Percentiles rank a stretch among this genome's conserved stretches.
These are phyloP conservation scores for Beauveria bassiana DNA, from an alignment of 2,329 filamentous ascomycete genomes.

Conservation along the genomic window DNA sequence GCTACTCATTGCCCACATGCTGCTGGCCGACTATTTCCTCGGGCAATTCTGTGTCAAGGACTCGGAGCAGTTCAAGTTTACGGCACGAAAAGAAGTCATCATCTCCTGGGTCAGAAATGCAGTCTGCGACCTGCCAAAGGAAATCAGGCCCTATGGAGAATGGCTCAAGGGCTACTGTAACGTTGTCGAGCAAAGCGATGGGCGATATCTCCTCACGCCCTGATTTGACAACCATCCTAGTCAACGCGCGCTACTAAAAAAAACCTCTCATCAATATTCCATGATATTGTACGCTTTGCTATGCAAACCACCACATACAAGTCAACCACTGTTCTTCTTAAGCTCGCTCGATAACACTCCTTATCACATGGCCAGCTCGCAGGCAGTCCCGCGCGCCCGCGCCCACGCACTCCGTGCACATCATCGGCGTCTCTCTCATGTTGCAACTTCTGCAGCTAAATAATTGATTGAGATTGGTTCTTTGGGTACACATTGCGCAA, in stretches of 20 bases:
- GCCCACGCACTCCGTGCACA: too few relatives aligned
- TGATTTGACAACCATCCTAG: slow-evolving; percentile 2
- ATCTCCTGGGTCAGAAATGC: slow-evolving; percentile 20
- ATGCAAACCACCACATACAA: too few relatives aligned
- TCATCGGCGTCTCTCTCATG: too few relatives aligned
- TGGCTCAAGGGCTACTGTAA: slow-evolving; percentile 20
- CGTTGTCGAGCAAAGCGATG: slow-evolving; percentile 17
- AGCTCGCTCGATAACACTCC: too few relatives aligned
- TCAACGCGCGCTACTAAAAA: too few relatives aligned
- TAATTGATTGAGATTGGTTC: too few relatives aligned
- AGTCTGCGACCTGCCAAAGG: slow-evolving; percentile 14
- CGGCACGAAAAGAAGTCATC: slow-evolving; percentile 18
- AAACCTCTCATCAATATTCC: not conserved
- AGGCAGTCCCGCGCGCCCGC: too few relatives aligned
- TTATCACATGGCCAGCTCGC: too few relatives aligned
- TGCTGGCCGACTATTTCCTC: slow-evolving; percentile 25
- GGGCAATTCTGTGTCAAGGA: slow-evolving; percentile 18
- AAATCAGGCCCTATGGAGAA: slow-evolving; percentile 12
- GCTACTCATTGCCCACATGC: slow-evolving; percentile 29
- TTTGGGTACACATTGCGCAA: too few relatives aligned
- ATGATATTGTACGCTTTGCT: too few relatives aligned
- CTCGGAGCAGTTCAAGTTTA: slow-evolving; percentile 16
- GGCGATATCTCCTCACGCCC: slow-evolving; percentile 21
- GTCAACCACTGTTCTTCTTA: too few relatives aligned
- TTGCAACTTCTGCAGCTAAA: too few relatives aligned